These are phyloP conservation scores for Nymphaea colorata DNA, from an alignment of 164 flowering plant genomes.

Conservation along the genomic window DNA sequence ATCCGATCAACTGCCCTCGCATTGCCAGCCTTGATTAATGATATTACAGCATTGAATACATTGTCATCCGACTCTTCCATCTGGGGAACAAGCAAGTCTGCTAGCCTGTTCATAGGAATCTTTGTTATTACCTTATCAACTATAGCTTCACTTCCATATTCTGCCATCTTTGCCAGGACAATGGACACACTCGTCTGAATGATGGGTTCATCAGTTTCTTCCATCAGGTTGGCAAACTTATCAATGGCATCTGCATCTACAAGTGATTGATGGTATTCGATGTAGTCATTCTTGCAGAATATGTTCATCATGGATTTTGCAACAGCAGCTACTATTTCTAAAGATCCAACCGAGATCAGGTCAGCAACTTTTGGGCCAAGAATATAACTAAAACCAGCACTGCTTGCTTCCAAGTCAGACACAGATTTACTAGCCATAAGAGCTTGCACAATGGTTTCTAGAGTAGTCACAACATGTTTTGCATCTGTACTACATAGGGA, in stretches of 20 bases:
- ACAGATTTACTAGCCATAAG: slow-evolving; percentile 38
- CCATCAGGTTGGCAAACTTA: slow-evolving; percentile 19
- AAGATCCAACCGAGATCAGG: slow-evolving; percentile 19
- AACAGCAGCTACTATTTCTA: slow-evolving; percentile 16
- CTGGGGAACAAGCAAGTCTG: slow-evolving; percentile 22
- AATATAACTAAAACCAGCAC: slow-evolving; percentile 25
- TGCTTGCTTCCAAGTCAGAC: slow-evolving; percentile 33
- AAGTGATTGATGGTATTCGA: slow-evolving; percentile 19
- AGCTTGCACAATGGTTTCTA: slow-evolving; percentile 25
- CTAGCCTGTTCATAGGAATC: slow-evolving; percentile 19
- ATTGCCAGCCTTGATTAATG: slow-evolving; percentile 31
- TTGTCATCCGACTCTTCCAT: slow-evolving; percentile 31
- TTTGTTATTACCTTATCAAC: slow-evolving; percentile 21
- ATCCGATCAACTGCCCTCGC: slow-evolving; percentile 29
- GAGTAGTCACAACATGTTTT: slow-evolving; percentile 17
- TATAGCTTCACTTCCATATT: slow-evolving; percentile 23
- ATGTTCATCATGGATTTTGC: slow-evolving; percentile 24
- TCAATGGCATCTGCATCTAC: slow-evolving; percentile 22
- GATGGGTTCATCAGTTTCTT: slow-evolving; percentile 21
- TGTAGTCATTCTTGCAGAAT: slow-evolving; percentile 22
- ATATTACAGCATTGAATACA: slow-evolving; percentile 24
- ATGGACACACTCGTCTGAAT: slow-evolving; percentile 22
- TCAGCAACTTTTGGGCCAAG: slow-evolving; percentile 25
- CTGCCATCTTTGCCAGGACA: slow-evolving; percentile 33
- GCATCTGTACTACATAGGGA: slow-evolving; percentile 18